Percentiles rank a stretch among this genome's conserved stretches.
Evolutionary conservation across 352 stramenopile species (phyloP).

Genomic region (Stephanocyclus meneghinianus): DNA sequence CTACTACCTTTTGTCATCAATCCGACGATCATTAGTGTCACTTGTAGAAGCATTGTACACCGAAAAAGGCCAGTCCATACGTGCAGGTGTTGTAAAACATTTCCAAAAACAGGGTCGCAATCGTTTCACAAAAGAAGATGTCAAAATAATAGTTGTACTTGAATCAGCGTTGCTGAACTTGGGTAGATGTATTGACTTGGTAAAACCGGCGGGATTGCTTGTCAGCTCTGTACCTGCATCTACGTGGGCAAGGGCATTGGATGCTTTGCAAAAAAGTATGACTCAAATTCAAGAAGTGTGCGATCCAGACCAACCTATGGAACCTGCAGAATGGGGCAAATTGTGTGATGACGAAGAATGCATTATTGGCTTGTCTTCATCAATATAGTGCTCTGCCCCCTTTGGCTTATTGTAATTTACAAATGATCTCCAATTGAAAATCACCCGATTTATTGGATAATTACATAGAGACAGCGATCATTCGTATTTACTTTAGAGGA

Average conservation of each 20-base stretch:
- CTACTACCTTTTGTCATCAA: conserved; percentile 65
- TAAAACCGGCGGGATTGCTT: conserved; percentile 67
- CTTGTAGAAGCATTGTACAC: conserved; percentile 73
- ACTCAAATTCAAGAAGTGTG: conserved; percentile 58
- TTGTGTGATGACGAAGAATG: conserved; percentile 16
- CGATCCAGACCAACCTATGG: conserved; percentile 71
- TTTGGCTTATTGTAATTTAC: too few relatives aligned
- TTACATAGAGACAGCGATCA: too few relatives aligned
- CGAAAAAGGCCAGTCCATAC: conserved; percentile 43
- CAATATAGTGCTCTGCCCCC: neutral
- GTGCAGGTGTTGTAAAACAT: conserved; percentile 35
- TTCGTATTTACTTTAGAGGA: too few relatives aligned
- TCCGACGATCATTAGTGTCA: conserved; percentile 64
- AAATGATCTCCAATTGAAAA: too few relatives aligned
- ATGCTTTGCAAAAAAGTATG: conserved; percentile 65
- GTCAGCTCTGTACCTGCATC: conserved; percentile 46
- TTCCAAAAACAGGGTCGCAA: conserved; percentile 45
- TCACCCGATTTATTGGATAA: too few relatives aligned
- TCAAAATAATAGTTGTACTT: conserved; percentile 65
- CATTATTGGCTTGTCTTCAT: neutral
- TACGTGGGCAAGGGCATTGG: conserved; percentile 64
- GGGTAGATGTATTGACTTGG: conserved; percentile 71
- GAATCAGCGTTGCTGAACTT: conserved; percentile 71
- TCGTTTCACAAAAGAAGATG: conserved; percentile 49
- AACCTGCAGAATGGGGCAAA: conserved; percentile 61